These are phyloP conservation scores for Auricularia sp. DNA, from an alignment of 768 basidiomycete genomes.

Conservation along the genomic window DNA sequence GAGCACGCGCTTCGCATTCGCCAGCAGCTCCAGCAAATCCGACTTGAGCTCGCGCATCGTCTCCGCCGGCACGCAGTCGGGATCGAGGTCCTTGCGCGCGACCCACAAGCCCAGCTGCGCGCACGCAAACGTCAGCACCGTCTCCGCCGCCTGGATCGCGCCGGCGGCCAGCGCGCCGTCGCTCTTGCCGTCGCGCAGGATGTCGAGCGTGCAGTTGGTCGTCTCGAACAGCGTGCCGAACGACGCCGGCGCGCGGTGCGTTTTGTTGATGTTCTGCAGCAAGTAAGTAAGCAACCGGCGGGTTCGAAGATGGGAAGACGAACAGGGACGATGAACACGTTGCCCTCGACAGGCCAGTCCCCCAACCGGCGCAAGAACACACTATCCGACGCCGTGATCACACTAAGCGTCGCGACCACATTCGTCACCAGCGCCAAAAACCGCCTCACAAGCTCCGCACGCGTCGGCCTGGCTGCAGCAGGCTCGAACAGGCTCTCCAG, in stretches of 20 bases:
- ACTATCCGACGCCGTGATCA: slow-evolving; percentile 57
- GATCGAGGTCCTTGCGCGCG: slow-evolving; percentile 59
- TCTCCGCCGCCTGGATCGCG: slow-evolving; percentile 46
- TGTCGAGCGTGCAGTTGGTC: slow-evolving; percentile 65
- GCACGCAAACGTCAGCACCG: slow-evolving; percentile 55
- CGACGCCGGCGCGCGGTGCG: slow-evolving; percentile 72
- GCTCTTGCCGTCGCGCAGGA: slow-evolving; percentile 54
- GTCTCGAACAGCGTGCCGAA: slow-evolving; percentile 83
- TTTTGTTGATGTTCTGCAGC: slow-evolving; percentile 72
- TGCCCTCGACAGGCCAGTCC: slow-evolving; percentile 55
- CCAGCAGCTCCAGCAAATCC: slow-evolving; percentile 3
- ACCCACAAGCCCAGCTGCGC: slow-evolving; percentile 77
- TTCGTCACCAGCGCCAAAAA: slow-evolving; percentile 63
- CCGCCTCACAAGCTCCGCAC: slow-evolving; percentile 60
- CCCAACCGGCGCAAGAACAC: slow-evolving; percentile 49
- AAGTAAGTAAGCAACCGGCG: slow-evolving; percentile 2
- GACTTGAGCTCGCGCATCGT: not conserved
- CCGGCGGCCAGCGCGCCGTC: slow-evolving; percentile 43
- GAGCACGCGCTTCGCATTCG: not conserved
- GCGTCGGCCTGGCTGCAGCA: slow-evolving; percentile 47
- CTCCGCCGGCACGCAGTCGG: slow-evolving; percentile 6
- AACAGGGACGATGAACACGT: slow-evolving; percentile 67
- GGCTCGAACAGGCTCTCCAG: slow-evolving; percentile 75
- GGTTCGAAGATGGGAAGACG: slow-evolving; percentile 14
- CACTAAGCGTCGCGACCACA: slow-evolving; percentile 58